phyloP scores from a whole-genome alignment of 2,329 filamentous ascomycete genomes.

The Triangularia setosa region DNA sequence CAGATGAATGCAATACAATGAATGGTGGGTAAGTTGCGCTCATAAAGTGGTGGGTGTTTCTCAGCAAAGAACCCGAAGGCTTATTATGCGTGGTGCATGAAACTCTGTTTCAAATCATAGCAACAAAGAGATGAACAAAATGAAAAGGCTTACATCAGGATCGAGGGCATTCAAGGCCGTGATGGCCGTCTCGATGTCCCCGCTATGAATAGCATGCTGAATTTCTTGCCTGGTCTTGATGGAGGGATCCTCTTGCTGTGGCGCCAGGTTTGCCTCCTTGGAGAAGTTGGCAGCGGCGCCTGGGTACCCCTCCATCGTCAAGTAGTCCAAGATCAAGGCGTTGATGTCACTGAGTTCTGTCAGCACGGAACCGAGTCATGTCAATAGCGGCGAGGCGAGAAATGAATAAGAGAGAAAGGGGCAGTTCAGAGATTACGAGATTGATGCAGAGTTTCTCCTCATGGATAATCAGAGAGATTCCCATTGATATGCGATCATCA shows the following conservation, averaged over 20 bases:
- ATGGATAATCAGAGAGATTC: constrained; percentile 99
- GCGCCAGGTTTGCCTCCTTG: constrained; percentile 81
- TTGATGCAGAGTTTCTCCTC: constrained; percentile 80
- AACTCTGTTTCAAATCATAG: constrained; percentile 88
- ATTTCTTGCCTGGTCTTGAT: constrained; percentile 80
- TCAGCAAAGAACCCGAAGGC: constrained; percentile 81
- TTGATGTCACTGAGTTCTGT: constrained; percentile 76
- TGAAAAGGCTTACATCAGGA: constrained; percentile 63
- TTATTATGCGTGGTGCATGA: constrained; percentile 99
- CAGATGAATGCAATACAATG: constrained; percentile 30
- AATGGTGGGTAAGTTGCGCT: constrained; percentile 41
- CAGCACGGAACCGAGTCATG: constrained; percentile 9
- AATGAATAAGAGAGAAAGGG: constrained; percentile 19
- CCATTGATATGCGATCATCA: constrained; percentile 95
- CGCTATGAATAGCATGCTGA: constrained; percentile 76
- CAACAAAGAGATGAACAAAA: constrained; percentile 34
- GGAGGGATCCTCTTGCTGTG: constrained; percentile 65
- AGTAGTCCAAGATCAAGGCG: constrained; percentile 89
- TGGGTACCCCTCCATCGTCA: constrained; percentile 93
- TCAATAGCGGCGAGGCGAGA: constrained; percentile 10
- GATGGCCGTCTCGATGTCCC: constrained; percentile 82
- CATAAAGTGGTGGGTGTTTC: constrained; percentile 72
- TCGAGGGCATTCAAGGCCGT: constrained; percentile 85
- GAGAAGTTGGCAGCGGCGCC: constrained; percentile 91
- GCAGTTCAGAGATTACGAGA: constrained; percentile 56